A percentile compares a stretch with the other conserved stretches of the same genome.
These are phyloP conservation scores for Solanum hybrid DNA, from an alignment of 305 asterid species.

Conservation along the genomic window DNA sequence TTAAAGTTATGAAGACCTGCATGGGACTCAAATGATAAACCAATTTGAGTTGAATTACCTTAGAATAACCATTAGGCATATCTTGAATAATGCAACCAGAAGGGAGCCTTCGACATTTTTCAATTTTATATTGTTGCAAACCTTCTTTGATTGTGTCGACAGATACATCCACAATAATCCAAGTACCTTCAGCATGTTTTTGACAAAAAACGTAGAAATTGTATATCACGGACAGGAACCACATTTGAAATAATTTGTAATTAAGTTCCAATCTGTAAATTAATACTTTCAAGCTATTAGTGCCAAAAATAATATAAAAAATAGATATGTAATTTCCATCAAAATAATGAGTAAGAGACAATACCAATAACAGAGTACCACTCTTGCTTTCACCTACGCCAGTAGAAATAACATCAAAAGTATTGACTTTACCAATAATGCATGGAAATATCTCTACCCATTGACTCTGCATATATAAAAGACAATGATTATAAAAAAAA, in stretches of 20 bases:
- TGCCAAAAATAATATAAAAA: too few species aligned
- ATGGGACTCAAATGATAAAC: neutral
- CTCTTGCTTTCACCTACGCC: too few species aligned
- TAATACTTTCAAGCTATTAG: too few species aligned
- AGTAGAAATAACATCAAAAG: too few species aligned
- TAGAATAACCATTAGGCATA: conserved; percentile 42
- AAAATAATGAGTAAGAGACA: too few species aligned
- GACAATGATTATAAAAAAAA: too few species aligned
- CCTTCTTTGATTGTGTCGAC: conserved; percentile 31
- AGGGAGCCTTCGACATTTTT: conserved; percentile 6
- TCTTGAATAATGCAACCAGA: conserved; percentile 42
- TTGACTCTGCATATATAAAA: too few species aligned
- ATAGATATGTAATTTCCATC: too few species aligned
- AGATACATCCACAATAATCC: conserved; percentile 67
- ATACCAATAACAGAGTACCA: too few species aligned
- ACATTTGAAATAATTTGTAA: neutral
- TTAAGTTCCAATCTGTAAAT: conserved; percentile 12
- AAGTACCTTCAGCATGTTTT: conserved; percentile 44
- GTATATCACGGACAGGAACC: conserved; percentile 34
- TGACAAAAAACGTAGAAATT: conserved; percentile 57
- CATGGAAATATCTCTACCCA: too few species aligned
- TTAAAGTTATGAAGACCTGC: neutral
- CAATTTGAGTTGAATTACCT: conserved; percentile 23
- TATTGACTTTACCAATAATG: too few species aligned
- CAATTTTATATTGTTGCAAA: conserved; percentile 6